phyloP scores from a whole-genome alignment of 148 eudicot genomes.

The Rhododendron williamsianum region DNA sequence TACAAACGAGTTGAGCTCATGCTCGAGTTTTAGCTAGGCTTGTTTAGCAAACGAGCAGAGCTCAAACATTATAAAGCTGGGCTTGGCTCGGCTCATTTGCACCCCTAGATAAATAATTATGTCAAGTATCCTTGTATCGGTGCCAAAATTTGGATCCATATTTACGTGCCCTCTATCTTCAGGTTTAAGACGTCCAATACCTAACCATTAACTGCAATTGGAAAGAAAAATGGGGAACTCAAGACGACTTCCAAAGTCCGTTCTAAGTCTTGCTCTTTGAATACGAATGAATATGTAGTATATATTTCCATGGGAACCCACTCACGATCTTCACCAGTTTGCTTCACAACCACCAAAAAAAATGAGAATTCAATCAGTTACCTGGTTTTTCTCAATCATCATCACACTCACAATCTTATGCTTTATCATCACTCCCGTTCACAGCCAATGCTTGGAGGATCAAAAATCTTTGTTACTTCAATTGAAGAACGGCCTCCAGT shows the following conservation, averaged over 20 bases:
- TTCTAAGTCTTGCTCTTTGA: not conserved
- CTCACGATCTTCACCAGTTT: not conserved
- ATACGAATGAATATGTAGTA: not conserved
- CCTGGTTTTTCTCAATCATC: conserved; percentile 12
- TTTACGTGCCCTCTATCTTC: too few species aligned
- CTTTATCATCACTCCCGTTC: not conserved
- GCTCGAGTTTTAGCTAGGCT: too few species aligned
- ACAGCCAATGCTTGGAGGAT: conserved; percentile 12
- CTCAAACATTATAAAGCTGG: too few species aligned
- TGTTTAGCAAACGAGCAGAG: too few species aligned
- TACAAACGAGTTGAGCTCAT: too few species aligned
- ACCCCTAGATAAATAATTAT: too few species aligned
- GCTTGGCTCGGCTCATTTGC: too few species aligned
- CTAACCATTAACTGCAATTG: too few species aligned
- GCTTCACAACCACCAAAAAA: not conserved
- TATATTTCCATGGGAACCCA: not conserved
- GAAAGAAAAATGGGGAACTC: too few species aligned
- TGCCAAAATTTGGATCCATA: too few species aligned
- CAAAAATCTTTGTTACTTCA: conserved; percentile 27
- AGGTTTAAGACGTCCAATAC: too few species aligned
- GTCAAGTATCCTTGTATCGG: too few species aligned
- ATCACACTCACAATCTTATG: conserved; percentile 7
- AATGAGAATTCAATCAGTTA: not conserved
- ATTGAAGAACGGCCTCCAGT: conserved; percentile 20
- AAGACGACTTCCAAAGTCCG: not conserved